A percentile compares a stretch with the other conserved stretches of the same genome.
Conservation (phyloP, 805 yeast genomes). For the Candida cerambycidarum region DNA sequence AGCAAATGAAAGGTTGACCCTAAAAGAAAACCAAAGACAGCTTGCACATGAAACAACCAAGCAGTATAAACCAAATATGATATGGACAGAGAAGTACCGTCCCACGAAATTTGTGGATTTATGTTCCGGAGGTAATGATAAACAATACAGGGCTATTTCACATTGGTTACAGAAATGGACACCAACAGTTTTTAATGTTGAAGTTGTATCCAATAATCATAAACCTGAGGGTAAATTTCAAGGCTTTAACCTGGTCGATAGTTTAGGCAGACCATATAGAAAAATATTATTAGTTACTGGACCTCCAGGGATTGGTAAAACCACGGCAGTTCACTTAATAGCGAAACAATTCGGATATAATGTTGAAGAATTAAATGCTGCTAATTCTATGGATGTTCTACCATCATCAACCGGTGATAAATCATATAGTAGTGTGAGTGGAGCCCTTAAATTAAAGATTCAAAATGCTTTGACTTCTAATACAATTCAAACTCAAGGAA, state of each 20-base stretch:
- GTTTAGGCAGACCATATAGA: conserved; percentile 40
- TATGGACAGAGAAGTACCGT: conserved; percentile 43
- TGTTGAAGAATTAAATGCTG: conserved; percentile 81
- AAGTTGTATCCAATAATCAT: no score
- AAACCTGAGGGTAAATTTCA: no score
- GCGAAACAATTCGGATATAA: conserved; percentile 82
- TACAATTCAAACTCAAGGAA: conserved; percentile 60
- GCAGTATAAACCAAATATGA: conserved; percentile 10
- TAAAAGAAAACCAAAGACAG: conserved; percentile 17
- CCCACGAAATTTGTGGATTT: conserved; percentile 35
- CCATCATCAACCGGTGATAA: conserved; percentile 21
- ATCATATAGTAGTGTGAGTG: conserved; percentile 20
- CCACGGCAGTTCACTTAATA: conserved; percentile 81
- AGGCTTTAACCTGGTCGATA: no score
- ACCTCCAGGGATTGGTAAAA: conserved; percentile 92
- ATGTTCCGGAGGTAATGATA: conserved; percentile 47
- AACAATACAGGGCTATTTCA: conserved; percentile 35
- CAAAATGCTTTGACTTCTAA: conserved; percentile 57
- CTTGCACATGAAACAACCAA: background rate
- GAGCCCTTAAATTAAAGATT: conserved; percentile 35
- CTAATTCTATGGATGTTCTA: conserved; percentile 40
- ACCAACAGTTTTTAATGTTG: conserved; percentile 29
- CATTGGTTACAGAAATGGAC: conserved; percentile 45
- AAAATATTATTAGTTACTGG: conserved; percentile 80
- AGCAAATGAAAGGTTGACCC: conserved; percentile 18